Evolutionary conservation across 1,139 yeast genomes (phyloP).

Genomic region (Debaryomyces sp.): DNA sequence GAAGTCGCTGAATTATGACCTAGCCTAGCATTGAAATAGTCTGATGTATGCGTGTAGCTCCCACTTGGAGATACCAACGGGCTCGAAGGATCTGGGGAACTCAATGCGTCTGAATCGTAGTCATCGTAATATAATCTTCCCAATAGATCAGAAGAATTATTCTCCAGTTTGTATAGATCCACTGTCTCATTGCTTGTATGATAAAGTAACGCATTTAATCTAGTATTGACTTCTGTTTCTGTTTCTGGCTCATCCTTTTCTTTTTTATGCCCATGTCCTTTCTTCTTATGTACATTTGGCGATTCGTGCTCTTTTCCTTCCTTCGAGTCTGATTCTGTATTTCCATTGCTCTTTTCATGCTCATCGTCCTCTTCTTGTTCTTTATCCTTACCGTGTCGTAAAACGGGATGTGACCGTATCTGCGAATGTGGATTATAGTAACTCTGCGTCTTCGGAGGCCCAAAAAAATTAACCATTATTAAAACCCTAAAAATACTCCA

Average conservation of each 20-base stretch:
- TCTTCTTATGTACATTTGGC: conserved; percentile 14
- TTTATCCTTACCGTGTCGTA: conserved; percentile 11
- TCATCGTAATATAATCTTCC: conserved; percentile 51
- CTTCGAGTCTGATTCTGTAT: conserved; percentile 8
- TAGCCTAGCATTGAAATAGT: conserved; percentile 12
- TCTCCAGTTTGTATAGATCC: conserved; percentile 43
- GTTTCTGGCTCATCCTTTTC: conserved; percentile 25
- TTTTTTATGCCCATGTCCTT: conserved; percentile 17
- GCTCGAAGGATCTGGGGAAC: conserved; percentile 21
- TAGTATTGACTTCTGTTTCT: conserved; percentile 42
- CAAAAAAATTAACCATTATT: conserved; percentile 6
- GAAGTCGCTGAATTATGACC: conserved; percentile 7
- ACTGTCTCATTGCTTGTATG: conserved; percentile 45
- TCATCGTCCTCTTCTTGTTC: conserved; percentile 6
- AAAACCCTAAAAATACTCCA: neutral
- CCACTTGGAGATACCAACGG: conserved; percentile 20
- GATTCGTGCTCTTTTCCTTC: conserved; percentile 8
- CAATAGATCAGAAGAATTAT: conserved; percentile 43
- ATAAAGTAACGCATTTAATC: conserved; percentile 42
- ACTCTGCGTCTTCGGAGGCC: conserved; percentile 6
- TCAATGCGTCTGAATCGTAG: conserved; percentile 38
- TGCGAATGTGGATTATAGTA: conserved; percentile 14
- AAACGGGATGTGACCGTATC: conserved; percentile 19
- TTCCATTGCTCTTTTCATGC: conserved; percentile 4
- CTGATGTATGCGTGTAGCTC: conserved; percentile 6